These are phyloP conservation scores for Camellia sinensis DNA, from an alignment of 148 eudicot species.

Conservation along the genomic window DNA sequence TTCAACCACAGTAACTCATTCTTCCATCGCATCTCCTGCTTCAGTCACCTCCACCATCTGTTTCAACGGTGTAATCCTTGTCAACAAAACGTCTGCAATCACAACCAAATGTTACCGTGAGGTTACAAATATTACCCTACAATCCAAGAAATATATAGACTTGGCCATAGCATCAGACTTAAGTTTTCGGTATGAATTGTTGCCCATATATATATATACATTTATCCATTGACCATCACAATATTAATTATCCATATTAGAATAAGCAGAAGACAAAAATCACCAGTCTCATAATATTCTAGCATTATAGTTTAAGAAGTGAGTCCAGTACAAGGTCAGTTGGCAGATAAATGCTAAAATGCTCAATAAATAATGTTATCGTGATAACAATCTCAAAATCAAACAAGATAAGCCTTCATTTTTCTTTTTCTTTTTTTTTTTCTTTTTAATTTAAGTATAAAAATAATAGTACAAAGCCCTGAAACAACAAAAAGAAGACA, in stretches of 20 bases:
- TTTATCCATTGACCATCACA: not conserved
- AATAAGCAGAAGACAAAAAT: not conserved
- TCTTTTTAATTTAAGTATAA: not conserved
- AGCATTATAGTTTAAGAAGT: not conserved
- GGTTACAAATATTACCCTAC: not conserved
- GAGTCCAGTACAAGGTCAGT: not conserved
- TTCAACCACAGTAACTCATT: conserved; percentile 26
- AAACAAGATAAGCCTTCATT: not conserved
- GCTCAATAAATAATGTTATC: not conserved
- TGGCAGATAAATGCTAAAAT: not conserved
- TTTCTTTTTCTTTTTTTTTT: no score
- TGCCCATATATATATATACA: not conserved
- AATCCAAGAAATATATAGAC: not conserved
- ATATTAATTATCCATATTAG: not conserved
- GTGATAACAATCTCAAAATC: not conserved
- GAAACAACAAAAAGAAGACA: not conserved
- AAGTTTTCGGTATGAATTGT: not conserved
- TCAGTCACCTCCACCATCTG: conserved; percentile 46
- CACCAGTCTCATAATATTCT: not conserved
- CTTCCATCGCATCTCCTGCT: conserved; percentile 91
- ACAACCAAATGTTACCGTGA: conserved; percentile 13
- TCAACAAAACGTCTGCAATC: conserved; percentile 66
- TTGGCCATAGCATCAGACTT: not conserved
- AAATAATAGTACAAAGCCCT: not conserved
- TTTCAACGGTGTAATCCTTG: conserved; percentile 58